These are phyloP conservation scores for Fusarium fracticaudum DNA, from an alignment of 2,329 filamentous ascomycete genomes.

Conservation along the genomic window DNA sequence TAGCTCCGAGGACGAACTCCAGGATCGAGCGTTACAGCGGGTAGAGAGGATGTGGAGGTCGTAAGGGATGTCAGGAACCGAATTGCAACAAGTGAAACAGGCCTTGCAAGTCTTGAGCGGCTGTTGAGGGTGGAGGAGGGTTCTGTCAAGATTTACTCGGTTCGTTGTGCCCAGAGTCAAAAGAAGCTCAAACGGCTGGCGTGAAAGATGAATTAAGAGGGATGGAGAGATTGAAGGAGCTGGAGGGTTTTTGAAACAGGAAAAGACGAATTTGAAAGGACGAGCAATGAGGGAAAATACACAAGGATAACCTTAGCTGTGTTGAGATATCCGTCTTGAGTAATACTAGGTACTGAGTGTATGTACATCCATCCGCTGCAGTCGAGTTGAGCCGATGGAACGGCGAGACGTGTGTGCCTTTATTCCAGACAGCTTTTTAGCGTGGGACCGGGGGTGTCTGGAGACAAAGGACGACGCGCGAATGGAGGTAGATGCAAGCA, in stretches of 20 bases:
- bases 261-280: slow-evolving; percentile 7
- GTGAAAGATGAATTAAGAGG: slow-evolving; percentile 11
- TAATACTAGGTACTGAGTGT: slow-evolving; percentile 30
- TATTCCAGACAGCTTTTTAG: slow-evolving; percentile 66
- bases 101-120: slow-evolving; percentile 16
- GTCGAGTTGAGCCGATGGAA: slow-evolving; percentile 60
- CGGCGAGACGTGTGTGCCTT: slow-evolving; percentile 65
- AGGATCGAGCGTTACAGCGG: slow-evolving; percentile 27
- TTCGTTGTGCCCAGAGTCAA: slow-evolving; percentile 6
- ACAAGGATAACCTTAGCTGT: slow-evolving; percentile 16
- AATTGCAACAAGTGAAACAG: slow-evolving; percentile 25
- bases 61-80: slow-evolving; percentile 11
- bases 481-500: slow-evolving; percentile 64
- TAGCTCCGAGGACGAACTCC: slow-evolving; percentile 30
- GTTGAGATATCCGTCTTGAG: slow-evolving; percentile 55
- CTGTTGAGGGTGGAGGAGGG: slow-evolving; percentile 9
- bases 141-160: slow-evolving; percentile 26
- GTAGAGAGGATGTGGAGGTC: slow-evolving; percentile 28
- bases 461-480: slow-evolving; percentile 51
- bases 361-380: slow-evolving; percentile 53
- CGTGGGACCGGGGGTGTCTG: slow-evolving; percentile 61
- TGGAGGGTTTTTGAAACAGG: slow-evolving; percentile 25
- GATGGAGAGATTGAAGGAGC: slow-evolving; percentile 9
- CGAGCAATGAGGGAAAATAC: slow-evolving; percentile 9
- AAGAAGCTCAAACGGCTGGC: neutral